Conservation (phyloP, 1,284 basidiomycete genomes). For the Ganoderma resinaceum region DNA sequence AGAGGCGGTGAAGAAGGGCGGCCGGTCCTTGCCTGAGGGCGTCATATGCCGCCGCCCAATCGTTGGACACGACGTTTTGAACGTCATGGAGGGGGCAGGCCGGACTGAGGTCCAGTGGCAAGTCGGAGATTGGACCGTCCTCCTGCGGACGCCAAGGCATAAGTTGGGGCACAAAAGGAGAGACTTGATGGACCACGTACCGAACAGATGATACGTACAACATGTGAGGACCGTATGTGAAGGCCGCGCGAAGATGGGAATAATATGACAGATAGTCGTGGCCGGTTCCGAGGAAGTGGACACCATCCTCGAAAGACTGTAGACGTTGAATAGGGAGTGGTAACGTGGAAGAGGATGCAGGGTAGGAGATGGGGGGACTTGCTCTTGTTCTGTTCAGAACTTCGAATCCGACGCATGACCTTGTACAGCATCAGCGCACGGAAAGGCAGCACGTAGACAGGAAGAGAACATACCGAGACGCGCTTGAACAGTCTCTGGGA, state of each 20-base stretch:
- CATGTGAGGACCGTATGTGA: not conserved
- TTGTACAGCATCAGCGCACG: not conserved
- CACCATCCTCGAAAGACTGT: not conserved
- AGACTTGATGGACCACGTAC: too few relatives aligned
- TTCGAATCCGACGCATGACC: not conserved
- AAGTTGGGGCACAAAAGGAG: not conserved
- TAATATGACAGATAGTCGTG: slow-evolving; percentile 5
- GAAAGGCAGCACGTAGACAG: not conserved
- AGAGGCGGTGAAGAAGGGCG: not conserved
- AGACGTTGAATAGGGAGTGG: not conserved
- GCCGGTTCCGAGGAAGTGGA: not conserved
- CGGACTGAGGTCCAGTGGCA: not conserved
- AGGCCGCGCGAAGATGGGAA: not conserved
- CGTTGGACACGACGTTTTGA: not conserved
- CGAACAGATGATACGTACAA: too few relatives aligned
- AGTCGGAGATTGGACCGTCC: not conserved
- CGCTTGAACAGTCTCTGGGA: not conserved
- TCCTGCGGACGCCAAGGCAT: not conserved
- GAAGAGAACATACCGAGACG: not conserved
- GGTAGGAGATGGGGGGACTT: not conserved
- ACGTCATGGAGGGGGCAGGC: not conserved
- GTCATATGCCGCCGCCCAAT: too few relatives aligned
- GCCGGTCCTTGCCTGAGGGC: not conserved
- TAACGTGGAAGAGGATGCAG: not conserved
- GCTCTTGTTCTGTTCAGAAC: not conserved